These are phyloP conservation scores for Alternaria angustiovoidea DNA, from an alignment of 2,329 filamentous ascomycete species.

Conservation along the genomic window DNA sequence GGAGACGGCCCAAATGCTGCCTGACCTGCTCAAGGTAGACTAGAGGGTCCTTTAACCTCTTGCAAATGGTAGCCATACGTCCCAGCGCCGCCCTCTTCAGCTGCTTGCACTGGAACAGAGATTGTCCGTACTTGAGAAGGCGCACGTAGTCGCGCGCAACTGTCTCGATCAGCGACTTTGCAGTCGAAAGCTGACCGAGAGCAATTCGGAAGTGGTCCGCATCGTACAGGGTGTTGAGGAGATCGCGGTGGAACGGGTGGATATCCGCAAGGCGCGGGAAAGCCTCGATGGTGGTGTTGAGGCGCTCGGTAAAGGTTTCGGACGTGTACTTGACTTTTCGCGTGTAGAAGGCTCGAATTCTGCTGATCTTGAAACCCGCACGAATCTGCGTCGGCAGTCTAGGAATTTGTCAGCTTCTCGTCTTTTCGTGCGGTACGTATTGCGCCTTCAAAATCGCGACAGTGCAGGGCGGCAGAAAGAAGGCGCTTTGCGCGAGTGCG, in stretches of 20 bases:
- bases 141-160: constrained; percentile 96
- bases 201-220: constrained; percentile 80
- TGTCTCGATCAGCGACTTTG: constrained; percentile 95
- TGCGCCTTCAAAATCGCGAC: constrained; percentile 71
- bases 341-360: constrained; percentile 96
- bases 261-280: constrained; percentile 91
- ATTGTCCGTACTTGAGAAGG: constrained; percentile 90
- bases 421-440: neutral
- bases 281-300: constrained; percentile 86
- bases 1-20: constrained; percentile 95
- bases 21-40: constrained; percentile 96
- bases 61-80: constrained; percentile 97
- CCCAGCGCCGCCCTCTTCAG: constrained; percentile 94
- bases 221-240: constrained; percentile 92
- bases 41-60: constrained; percentile 91
- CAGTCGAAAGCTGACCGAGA: constrained; percentile 92
- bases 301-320: constrained; percentile 95
- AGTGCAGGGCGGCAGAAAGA: constrained; percentile 24
- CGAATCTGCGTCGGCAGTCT: constrained; percentile 95
- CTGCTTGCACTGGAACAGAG: constrained; percentile 97
- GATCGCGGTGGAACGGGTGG: constrained; percentile 87
- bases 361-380: constrained; percentile 92
- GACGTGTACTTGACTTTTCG: constrained; percentile 94
- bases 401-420: neutral
- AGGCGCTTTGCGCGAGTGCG: constrained; percentile 7